phyloP scores from a whole-genome alignment of 2,329 filamentous ascomycete species.

The Tympanopsis confertula region DNA sequence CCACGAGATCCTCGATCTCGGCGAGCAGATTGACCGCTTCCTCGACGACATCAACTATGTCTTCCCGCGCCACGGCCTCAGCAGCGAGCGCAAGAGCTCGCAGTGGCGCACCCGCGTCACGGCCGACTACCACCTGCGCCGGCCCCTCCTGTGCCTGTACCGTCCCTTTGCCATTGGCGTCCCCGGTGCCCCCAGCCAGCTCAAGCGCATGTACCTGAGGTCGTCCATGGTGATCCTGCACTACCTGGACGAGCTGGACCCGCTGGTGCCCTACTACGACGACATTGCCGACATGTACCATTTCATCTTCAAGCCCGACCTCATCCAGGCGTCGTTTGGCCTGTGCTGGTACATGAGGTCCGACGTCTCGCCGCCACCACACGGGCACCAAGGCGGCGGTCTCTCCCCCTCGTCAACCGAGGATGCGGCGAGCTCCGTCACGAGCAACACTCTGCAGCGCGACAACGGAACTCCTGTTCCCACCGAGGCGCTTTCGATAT shows the following conservation, averaged over 20 bases:
- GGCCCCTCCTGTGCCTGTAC: slow-evolving; percentile 39
- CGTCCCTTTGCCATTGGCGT: slow-evolving; percentile 41
- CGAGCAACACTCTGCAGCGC: slow-evolving; percentile 15
- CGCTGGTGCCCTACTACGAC: slow-evolving; percentile 29
- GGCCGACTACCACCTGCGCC: slow-evolving; percentile 40
- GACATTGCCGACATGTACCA: slow-evolving; percentile 39
- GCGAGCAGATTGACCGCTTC: slow-evolving; percentile 37
- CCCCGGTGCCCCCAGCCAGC: slow-evolving; percentile 34
- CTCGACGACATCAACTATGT: slow-evolving; percentile 42
- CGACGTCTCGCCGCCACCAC: slow-evolving; percentile 8
- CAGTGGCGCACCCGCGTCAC: slow-evolving; percentile 38
- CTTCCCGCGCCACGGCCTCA: slow-evolving; percentile 30
- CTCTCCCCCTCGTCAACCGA: slow-evolving; percentile 3
- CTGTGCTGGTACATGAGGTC: slow-evolving; percentile 40
- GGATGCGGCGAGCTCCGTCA: not conserved
- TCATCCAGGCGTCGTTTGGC: slow-evolving; percentile 41
- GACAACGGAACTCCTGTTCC: slow-evolving; percentile 18
- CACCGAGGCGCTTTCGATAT: slow-evolving; percentile 23
- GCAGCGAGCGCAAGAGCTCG: slow-evolving; percentile 30
- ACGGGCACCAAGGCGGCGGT: slow-evolving; percentile 5
- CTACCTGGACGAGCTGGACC: slow-evolving; percentile 41
- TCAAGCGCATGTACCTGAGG: slow-evolving; percentile 37
- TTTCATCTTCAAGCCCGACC: slow-evolving; percentile 38
- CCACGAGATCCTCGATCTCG: slow-evolving; percentile 37
- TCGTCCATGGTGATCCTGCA: slow-evolving; percentile 43